Base-by-base conservation (phyloP, 1,284 basidiomycete genomes). In the Takashimella tepidaria region DNA sequence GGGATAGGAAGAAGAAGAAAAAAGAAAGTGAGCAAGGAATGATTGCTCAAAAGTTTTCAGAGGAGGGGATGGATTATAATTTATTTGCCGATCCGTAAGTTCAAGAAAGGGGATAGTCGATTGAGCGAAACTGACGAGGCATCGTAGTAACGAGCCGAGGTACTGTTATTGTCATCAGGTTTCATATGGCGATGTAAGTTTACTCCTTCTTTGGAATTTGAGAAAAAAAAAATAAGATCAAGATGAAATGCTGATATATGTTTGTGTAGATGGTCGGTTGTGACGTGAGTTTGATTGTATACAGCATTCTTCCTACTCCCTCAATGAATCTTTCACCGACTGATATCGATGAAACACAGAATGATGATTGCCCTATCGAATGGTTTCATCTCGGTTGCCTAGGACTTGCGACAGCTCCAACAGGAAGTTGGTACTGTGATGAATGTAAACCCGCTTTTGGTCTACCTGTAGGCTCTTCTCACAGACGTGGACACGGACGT, bases 81-180 rank as follows among this genome's bases (percentile, higher is more conserved):
- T 41, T 59, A 48, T 46, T 40, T 41, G 59, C 62, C 8, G 67
- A 70, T 54, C 67, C 69, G 68, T 69, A 50, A 56, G 67, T 66
- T 40, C 25, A 43, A 10, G 26, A 5, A 20, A 8, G 26, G 19
- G 16, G 26, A 41, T 22, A 41, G 25, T 25, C 11, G 49, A 10
- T 50, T 50, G 21, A 24, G 40, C 8, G 53, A 44, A 8, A 37
- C 54, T 16, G 58, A 60, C 24, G 43, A 23, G 1, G 58, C 51
- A 19, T 55, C 63, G 63, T 47, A 76, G 76, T 1, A 77, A 77
- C 58, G 79, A 80, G 61, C 79, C 78, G 26, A 70, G 68, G 23
- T 80, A 79, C 62, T 80, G 79, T 62, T 79, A 78, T 64, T 80
- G 79, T 63, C 64, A 78, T 47, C 66, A 76, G 41, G 76, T 79